Evolutionary conservation across 176 grass and related monocot species (phyloP).

Genomic region (Alopecurus myosuroides): DNA sequence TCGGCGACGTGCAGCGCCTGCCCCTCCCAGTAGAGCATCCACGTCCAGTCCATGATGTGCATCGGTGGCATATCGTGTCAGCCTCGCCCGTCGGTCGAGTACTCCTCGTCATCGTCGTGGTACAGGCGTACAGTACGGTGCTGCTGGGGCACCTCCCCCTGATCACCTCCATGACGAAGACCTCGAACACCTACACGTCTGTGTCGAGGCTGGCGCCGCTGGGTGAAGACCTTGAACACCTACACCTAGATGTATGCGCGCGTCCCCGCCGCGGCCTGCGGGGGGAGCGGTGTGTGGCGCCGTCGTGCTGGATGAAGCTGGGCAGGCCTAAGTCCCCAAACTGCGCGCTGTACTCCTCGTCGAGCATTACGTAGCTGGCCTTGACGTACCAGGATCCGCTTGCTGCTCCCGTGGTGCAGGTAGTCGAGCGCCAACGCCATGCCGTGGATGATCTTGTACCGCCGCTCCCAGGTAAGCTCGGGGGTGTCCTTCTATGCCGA

Average conservation of each 20-base stretch:
- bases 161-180: slow-evolving; percentile 52
- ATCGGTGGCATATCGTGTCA: not conserved
- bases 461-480: slow-evolving; percentile 43
- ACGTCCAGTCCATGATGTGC: slow-evolving; percentile 14
- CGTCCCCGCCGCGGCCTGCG: slow-evolving; percentile 36
- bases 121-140: not conserved
- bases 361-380: slow-evolving; percentile 66
- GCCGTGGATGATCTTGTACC: slow-evolving; percentile 38
- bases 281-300: slow-evolving; percentile 56
- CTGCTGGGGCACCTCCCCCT: slow-evolving; percentile 26
- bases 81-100: not conserved
- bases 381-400: slow-evolving; percentile 52
- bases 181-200: slow-evolving; percentile 46
- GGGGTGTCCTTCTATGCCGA: not conserved
- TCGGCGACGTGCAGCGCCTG: not conserved
- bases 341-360: slow-evolving; percentile 34
- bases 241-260: slow-evolving; percentile 51
- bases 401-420: slow-evolving; percentile 59
- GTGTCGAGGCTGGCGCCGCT: slow-evolving; percentile 49
- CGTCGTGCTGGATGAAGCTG: slow-evolving; percentile 37
- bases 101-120: not conserved
- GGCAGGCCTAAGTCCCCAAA: slow-evolving; percentile 61
- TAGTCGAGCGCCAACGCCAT: slow-evolving; percentile 51
- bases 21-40: not conserved
- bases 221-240: slow-evolving; percentile 73